Percentiles rank a stretch among this genome's conserved stretches.
Evolutionary conservation across 2,329 filamentous ascomycete species (phyloP).

Genomic region (Colletotrichum caudatum): DNA sequence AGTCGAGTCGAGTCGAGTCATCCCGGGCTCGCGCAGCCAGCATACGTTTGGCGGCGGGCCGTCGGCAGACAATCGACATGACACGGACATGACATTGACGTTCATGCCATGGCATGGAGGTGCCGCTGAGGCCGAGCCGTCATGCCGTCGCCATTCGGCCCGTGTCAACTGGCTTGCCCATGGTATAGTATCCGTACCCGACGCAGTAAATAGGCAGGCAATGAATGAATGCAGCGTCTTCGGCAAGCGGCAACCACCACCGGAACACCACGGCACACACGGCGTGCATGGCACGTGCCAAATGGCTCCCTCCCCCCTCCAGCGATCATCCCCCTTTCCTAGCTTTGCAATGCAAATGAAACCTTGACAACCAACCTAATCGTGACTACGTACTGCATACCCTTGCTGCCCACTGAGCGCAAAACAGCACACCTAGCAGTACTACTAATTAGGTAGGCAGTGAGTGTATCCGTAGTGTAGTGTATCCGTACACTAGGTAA

Average conservation of each 20-base stretch:
- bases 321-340: not conserved
- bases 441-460: no score
- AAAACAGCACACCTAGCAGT: not conserved
- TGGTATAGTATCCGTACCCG: no score
- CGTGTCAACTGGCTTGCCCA: not conserved
- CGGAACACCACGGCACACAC: not conserved
- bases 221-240: not conserved
- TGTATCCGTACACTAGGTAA: no score
- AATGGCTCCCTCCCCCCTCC: not conserved
- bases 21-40: conserved; percentile 13
- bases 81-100: not conserved
- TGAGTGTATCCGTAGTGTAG: no score
- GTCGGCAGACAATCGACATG: not conserved
- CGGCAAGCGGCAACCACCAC: not conserved
- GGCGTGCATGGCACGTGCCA: conserved; percentile 16
- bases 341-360: conserved; percentile 20
- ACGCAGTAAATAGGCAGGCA: no score
- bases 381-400: not conserved
- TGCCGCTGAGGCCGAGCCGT: not conserved
- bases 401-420: not conserved
- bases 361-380: conserved; percentile 36
- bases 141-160: conserved; percentile 10
- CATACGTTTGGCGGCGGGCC: not conserved
- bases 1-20: not conserved
- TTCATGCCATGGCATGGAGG: not conserved